Evolutionary conservation across 768 basidiomycete species (phyloP).

Genomic region (Lactifluus subvellereus): DNA sequence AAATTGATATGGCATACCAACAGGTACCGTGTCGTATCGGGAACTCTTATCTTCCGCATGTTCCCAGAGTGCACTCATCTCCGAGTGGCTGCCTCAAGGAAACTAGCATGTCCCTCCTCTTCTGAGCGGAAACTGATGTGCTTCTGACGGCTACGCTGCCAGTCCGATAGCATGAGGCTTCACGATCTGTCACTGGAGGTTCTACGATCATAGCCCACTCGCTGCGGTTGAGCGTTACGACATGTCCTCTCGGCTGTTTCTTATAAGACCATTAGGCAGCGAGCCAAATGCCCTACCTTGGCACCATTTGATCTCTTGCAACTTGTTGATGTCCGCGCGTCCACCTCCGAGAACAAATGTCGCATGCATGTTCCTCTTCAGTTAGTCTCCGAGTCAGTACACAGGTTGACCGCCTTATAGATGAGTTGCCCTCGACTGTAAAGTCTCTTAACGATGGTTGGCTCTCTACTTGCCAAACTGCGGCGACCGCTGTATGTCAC

Average conservation of each 20-base stretch:
- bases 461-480: slow-evolving; percentile 6
- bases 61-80: too few species aligned
- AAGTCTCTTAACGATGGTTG: slow-evolving; percentile 12
- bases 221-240: neutral
- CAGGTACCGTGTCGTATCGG: too few species aligned
- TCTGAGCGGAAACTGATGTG: too few species aligned
- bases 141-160: neutral
- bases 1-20: too few species aligned
- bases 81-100: neutral
- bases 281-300: neutral
- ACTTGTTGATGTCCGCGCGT: neutral
- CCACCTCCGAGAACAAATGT: slow-evolving; percentile 2
- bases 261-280: slow-evolving; percentile 6
- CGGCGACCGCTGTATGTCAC: neutral
- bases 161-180: neutral
- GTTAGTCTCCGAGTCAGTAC: neutral
- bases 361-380: neutral
- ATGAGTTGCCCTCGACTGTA: slow-evolving; percentile 4
- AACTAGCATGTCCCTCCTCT: neutral
- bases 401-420: neutral
- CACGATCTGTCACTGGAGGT: neutral
- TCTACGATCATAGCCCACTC: neutral
- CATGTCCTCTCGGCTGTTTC: neutral
- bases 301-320: neutral
- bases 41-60: too few species aligned